These are phyloP conservation scores for Dendrobium chrysotoxum DNA, from an alignment of 106 monocot species.

Conservation along the genomic window DNA sequence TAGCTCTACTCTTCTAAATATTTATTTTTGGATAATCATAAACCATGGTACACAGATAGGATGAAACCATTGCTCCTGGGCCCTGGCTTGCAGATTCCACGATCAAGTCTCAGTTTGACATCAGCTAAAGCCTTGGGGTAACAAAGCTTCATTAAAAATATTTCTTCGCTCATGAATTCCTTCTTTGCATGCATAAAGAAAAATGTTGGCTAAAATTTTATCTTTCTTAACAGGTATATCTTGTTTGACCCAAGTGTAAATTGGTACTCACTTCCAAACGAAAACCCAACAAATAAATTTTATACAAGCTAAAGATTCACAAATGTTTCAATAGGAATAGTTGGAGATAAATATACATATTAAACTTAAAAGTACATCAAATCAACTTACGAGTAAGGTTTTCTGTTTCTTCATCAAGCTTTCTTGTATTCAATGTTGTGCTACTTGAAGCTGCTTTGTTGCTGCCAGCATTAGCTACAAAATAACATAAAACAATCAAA, in stretches of 20 bases:
- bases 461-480: conserved; percentile 68
- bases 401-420: conserved; percentile 90
- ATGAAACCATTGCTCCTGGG: not conserved
- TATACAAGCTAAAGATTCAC: not conserved
- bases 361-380: not conserved
- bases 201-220: no score
- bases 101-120: not conserved
- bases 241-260: not conserved
- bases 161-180: not conserved
- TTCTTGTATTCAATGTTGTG: conserved; percentile 84
- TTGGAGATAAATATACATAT: not conserved
- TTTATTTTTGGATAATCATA: not conserved
- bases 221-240: not conserved
- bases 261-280: not conserved
- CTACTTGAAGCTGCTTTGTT: conserved; percentile 96
- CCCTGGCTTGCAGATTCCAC: not conserved
- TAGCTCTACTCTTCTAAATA: not conserved
- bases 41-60: not conserved
- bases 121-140: not conserved
- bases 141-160: not conserved
- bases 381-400: conserved; percentile 76
- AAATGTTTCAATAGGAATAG: not conserved
- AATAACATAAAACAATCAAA: not conserved
- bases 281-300: not conserved
- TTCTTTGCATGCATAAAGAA: no score